Percentiles rank a stretch among this genome's conserved stretches.
These are phyloP conservation scores for Hypoxylon rubiginosum DNA, from an alignment of 2,329 filamentous ascomycete species.

Conservation along the genomic window DNA sequence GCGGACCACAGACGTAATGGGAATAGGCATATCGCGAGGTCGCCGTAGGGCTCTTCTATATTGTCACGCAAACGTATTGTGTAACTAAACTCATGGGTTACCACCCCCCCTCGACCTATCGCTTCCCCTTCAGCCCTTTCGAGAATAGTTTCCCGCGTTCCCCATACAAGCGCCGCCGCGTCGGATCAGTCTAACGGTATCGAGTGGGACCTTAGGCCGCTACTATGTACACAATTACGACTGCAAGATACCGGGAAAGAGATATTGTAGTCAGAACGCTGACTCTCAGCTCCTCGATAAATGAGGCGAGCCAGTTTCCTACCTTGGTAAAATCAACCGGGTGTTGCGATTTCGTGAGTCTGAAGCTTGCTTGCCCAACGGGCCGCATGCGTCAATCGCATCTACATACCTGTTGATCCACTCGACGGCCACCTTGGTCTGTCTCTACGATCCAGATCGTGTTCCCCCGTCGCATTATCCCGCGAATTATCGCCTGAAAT, in stretches of 20 bases:
- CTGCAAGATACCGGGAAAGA: slow-evolving; percentile 7
- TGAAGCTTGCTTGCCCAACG: background rate
- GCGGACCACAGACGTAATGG: slow-evolving; percentile 4
- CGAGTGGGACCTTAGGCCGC: slow-evolving; percentile 11
- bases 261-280: background rate
- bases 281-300: background rate
- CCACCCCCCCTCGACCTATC: background rate
- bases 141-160: slow-evolving; percentile 4
- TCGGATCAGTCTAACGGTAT: slow-evolving; percentile 9
- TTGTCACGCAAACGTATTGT: slow-evolving; percentile 30
- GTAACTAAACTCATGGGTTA: slow-evolving; percentile 19
- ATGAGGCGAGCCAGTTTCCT: background rate
- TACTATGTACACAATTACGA: background rate
- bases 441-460: background rate
- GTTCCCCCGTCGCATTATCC: background rate
- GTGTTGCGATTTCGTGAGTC: background rate
- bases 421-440: background rate
- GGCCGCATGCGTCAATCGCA: background rate
- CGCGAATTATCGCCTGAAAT: background rate
- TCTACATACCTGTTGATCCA: too few relatives aligned
- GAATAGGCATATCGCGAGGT: slow-evolving; percentile 8
- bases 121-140: slow-evolving; percentile 21
- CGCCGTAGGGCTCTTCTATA: slow-evolving; percentile 10
- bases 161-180: slow-evolving; percentile 16
- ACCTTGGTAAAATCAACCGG: background rate